Conservation (phyloP, 805 yeast genomes). For the Barnettozyma botsteinii region DNA sequence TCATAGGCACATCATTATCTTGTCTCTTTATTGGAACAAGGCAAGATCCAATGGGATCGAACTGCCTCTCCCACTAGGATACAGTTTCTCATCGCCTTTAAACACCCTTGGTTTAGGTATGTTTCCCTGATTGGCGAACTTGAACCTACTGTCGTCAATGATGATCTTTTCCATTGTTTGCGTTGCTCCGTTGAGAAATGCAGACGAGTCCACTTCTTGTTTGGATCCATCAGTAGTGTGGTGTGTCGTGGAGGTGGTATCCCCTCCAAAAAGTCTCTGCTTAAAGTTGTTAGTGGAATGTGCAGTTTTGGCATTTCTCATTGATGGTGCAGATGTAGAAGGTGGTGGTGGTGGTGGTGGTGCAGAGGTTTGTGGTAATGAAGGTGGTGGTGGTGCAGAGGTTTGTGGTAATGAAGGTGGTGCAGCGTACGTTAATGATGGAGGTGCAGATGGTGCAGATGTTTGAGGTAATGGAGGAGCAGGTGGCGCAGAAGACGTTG, state of each 20-base stretch:
- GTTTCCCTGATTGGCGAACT: constrained; percentile 46
- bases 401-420: constrained; percentile 16
- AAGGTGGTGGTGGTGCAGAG: constrained; percentile 15
- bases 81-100: constrained; percentile 64
- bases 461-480: constrained; percentile 17
- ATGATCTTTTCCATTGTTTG: constrained; percentile 31
- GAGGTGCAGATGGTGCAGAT: constrained; percentile 16
- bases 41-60: constrained; percentile 78
- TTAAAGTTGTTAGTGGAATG: constrained; percentile 22
- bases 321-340: not conserved
- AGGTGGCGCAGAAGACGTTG: constrained; percentile 10
- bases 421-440: constrained; percentile 12
- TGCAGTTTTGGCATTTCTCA: not conserved
- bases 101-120: constrained; percentile 87
- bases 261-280: constrained; percentile 16
- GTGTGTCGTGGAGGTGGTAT: constrained; percentile 16
- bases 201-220: constrained; percentile 23
- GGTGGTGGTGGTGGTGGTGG: constrained; percentile 11
- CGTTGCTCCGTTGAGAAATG: constrained; percentile 26
- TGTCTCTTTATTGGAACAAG: constrained; percentile 1
- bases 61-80: constrained; percentile 92
- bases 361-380: constrained; percentile 11
- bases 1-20: not conserved
- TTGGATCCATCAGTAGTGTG: constrained; percentile 14
- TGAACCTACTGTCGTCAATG: constrained; percentile 31